Percentiles rank a stretch among this genome's conserved stretches.
These are phyloP conservation scores for Astraeus odoratus DNA, from an alignment of 768 basidiomycete genomes.

Conservation along the genomic window DNA sequence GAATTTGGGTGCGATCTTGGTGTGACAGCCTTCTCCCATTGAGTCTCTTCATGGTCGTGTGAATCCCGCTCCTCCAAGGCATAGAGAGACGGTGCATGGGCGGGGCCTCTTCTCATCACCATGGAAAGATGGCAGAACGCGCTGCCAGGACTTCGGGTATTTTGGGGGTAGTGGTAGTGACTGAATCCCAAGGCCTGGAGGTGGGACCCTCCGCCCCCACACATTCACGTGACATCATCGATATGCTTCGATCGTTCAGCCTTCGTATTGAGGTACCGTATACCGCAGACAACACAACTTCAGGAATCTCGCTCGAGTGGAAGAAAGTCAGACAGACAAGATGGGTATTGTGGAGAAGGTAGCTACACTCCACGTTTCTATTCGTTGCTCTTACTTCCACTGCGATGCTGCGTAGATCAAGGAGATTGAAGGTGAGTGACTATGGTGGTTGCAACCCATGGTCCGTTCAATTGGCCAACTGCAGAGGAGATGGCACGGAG, in stretches of 20 bases:
- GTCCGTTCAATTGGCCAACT: constrained; percentile 2
- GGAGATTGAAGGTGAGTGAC: constrained; percentile 81
- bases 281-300: too few species aligned
- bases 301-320: too few species aligned
- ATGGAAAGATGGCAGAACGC: constrained; percentile 13
- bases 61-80: constrained; percentile 53
- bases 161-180: too few species aligned
- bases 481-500: constrained; percentile 97
- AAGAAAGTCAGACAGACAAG: constrained; percentile 20
- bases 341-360: constrained; percentile 97
- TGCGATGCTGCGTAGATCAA: constrained; percentile 58
- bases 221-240: background rate
- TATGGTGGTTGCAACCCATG: background rate
- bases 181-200: background rate
- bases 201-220: background rate
- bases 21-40: constrained; percentile 36
- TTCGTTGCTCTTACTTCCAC: constrained; percentile 2
- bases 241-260: background rate
- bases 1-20: constrained; percentile 15
- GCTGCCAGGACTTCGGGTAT: too few species aligned
- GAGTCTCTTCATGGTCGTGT: constrained; percentile 38
- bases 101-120: constrained; percentile 18
- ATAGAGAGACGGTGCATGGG: constrained; percentile 62
- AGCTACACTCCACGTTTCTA: constrained; percentile 4
- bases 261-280: background rate